A percentile compares a stretch with the other conserved stretches of the same genome.
Conservation (phyloP, 2,329 filamentous ascomycete genomes). For the Ustulina deusta region DNA sequence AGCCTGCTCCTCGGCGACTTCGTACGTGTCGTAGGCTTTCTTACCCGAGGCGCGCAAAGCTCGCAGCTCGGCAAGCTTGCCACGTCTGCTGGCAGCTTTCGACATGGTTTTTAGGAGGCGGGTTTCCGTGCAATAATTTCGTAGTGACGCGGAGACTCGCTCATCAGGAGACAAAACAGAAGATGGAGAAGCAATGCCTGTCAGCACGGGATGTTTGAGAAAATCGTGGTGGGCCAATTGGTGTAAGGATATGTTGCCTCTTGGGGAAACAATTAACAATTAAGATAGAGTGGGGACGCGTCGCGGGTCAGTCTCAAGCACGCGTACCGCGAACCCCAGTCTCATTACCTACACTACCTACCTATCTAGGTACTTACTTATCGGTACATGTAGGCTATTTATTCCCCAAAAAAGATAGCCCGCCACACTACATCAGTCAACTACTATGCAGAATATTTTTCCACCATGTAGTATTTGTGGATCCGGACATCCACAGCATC, state of each 20-base stretch:
- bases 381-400: background rate
- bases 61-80: constrained; percentile 80
- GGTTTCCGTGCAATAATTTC: constrained; percentile 1
- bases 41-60: constrained; percentile 90
- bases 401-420: background rate
- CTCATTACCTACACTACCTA: background rate
- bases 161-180: background rate
- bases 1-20: constrained; percentile 84
- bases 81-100: constrained; percentile 57
- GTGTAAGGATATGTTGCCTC: constrained; percentile 19
- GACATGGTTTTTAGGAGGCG: constrained; percentile 53
- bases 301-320: constrained; percentile 42
- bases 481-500: too few species aligned
- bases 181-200: constrained; percentile 9
- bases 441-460: too few species aligned
- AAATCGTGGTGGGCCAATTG: constrained; percentile 6
- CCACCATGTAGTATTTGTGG: too few species aligned
- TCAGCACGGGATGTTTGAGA: constrained; percentile 4
- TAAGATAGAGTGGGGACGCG: constrained; percentile 43
- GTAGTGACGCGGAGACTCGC: constrained; percentile 3
- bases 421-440: too few species aligned
- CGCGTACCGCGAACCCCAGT: constrained; percentile 47
- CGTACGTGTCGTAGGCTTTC: constrained; percentile 87
- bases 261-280: constrained; percentile 23
- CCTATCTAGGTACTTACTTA: too few species aligned